These are phyloP conservation scores for Globisporangium cylindrosporum DNA, from an alignment of 352 stramenopile species.

Conservation along the genomic window DNA sequence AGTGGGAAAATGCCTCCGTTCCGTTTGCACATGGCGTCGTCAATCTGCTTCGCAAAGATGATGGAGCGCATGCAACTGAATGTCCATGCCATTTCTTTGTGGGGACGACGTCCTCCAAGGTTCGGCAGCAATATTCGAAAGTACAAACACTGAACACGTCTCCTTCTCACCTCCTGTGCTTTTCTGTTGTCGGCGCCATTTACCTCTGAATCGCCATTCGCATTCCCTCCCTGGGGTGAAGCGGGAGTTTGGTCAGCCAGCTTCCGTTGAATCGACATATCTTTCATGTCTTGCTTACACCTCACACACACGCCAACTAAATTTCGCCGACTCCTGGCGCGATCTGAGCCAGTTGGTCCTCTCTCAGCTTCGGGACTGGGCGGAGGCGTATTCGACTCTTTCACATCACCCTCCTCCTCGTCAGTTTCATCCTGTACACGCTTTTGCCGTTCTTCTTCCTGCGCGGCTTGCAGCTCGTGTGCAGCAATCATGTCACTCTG, in stretches of 20 bases:
- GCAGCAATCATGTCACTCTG: conserved; percentile 69
- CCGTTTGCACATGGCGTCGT: conserved; percentile 71
- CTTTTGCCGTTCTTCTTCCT: conserved; percentile 46
- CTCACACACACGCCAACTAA: conserved; percentile 42
- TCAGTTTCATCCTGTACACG: conserved; percentile 44
- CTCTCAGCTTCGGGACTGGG: neutral
- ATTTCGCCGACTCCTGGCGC: neutral
- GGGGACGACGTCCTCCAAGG: conserved; percentile 72
- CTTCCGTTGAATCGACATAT: conserved; percentile 26
- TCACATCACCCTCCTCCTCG: conserved; percentile 22
- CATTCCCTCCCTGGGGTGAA: neutral
- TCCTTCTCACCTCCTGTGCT: conserved; percentile 24
- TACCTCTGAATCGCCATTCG: neutral
- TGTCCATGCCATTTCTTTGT: conserved; percentile 81
- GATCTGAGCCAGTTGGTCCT: neutral
- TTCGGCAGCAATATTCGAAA: conserved; percentile 92
- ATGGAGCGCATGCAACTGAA: conserved; percentile 90
- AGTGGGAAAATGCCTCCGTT: conserved; percentile 40
- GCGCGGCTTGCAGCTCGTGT: conserved; percentile 49
- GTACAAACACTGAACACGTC: conserved; percentile 78
- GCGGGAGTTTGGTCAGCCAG: conserved; percentile 9
- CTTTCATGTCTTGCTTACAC: conserved; percentile 52
- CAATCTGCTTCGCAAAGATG: conserved; percentile 84
- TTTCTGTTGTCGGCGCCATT: conserved; percentile 12
- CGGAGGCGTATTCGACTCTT: neutral